A percentile compares a stretch with the other conserved stretches of the same genome.
phyloP scores from a whole-genome alignment of 169 alveolate genomes.

The Miamiensis avidus region DNA sequence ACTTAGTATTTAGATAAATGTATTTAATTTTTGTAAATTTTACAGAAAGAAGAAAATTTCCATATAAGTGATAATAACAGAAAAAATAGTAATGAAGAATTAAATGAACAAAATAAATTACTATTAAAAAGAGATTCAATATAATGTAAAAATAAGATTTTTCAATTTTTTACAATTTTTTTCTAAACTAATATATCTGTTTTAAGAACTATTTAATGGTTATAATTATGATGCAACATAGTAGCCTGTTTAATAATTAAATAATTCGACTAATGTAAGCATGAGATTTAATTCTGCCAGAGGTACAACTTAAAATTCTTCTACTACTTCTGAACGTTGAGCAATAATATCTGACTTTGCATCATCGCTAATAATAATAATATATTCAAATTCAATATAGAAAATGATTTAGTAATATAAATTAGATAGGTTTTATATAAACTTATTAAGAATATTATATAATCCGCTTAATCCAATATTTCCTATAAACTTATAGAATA shows the following conservation, averaged over 20 bases:
- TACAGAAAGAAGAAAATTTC: constrained; percentile 23
- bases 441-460: no score
- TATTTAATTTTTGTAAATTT: constrained; percentile 38
- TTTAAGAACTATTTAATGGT: neutral
- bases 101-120: constrained; percentile 41
- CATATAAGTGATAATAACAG: constrained; percentile 45
- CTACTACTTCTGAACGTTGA: neutral
- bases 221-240: neutral
- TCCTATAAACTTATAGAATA: no score
- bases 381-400: no score
- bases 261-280: constrained; percentile 31
- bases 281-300: constrained; percentile 21
- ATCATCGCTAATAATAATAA: no score
- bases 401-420: no score
- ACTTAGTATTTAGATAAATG: constrained; percentile 14
- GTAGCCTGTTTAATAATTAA: neutral
- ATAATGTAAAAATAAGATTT: constrained; percentile 17
- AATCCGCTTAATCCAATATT: no score
- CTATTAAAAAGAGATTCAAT: constrained; percentile 41
- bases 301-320: neutral
- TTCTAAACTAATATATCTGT: no score
- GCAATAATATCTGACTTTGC: no score
- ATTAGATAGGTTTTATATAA: no score
- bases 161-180: no score
- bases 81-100: constrained; percentile 53